phyloP scores from a whole-genome alignment of 2,329 filamentous ascomycete species.

The Colletotrichum caudatum region DNA sequence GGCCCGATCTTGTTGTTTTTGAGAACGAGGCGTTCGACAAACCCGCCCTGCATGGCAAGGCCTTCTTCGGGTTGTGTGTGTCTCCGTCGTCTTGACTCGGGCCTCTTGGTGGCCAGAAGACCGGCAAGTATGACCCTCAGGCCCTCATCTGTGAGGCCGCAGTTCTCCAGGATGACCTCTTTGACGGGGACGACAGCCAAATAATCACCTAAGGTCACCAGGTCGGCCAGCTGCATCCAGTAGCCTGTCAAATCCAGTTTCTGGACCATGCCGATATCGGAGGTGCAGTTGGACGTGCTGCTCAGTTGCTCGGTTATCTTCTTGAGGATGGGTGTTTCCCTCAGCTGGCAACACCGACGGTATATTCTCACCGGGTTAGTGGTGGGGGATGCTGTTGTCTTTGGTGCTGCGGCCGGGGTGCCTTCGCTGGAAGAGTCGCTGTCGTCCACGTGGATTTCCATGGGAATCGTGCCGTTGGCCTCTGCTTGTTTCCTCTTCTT shows the following conservation, averaged over 20 bases:
- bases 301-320: constrained; percentile 91
- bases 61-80: constrained; percentile 54
- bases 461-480: constrained; percentile 86
- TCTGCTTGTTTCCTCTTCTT: constrained; percentile 87
- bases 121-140: constrained; percentile 88
- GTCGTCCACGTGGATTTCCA: constrained; percentile 82
- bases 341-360: constrained; percentile 90
- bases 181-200: constrained; percentile 92
- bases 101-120: constrained; percentile 81
- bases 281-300: constrained; percentile 73
- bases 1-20: constrained; percentile 92
- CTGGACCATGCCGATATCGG: constrained; percentile 79
- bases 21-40: constrained; percentile 87
- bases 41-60: constrained; percentile 69
- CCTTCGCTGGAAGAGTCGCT: constrained; percentile 66
- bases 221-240: constrained; percentile 83
- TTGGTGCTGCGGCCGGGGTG: constrained; percentile 69
- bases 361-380: constrained; percentile 95
- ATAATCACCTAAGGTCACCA: constrained; percentile 91
- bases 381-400: constrained; percentile 70
- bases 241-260: constrained; percentile 89
- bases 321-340: constrained; percentile 92
- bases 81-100: constrained; percentile 67
- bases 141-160: constrained; percentile 87
- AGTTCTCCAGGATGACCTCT: constrained; percentile 88